These are phyloP conservation scores for Aspergillus nidulans DNA, from an alignment of 495 filamentous ascomycete species.

Conservation along the genomic window DNA sequence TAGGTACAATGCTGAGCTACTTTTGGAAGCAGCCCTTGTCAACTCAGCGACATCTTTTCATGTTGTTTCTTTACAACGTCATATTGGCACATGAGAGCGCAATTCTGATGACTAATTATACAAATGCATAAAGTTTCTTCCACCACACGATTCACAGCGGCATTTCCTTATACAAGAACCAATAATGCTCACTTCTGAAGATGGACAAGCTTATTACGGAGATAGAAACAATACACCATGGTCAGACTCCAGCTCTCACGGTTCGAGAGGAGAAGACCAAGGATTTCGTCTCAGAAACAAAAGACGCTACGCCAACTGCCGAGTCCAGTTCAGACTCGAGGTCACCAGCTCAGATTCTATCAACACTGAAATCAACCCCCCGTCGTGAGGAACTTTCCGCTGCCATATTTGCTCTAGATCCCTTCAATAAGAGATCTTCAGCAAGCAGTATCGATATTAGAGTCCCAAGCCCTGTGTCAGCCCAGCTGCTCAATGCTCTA, in stretches of 20 bases:
- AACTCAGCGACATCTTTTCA: neutral
- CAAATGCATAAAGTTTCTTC: slow-evolving; percentile 26
- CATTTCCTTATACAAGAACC: neutral
- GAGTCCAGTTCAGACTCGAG: slow-evolving; percentile 20
- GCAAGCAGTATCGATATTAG: slow-evolving; percentile 52
- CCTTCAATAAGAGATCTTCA: slow-evolving; percentile 25
- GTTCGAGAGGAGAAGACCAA: slow-evolving; percentile 14
- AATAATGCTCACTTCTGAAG: slow-evolving; percentile 5
- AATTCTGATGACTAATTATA: slow-evolving; percentile 1
- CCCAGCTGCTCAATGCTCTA: slow-evolving; percentile 67
- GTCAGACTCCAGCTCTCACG: slow-evolving; percentile 18
- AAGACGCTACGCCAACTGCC: slow-evolving; percentile 9
- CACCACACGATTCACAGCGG: slow-evolving; percentile 9
- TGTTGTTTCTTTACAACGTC: neutral
- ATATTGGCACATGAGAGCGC: neutral
- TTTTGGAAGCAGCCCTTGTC: no score
- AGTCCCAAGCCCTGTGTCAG: slow-evolving; percentile 56
- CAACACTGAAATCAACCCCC: slow-evolving; percentile 61
- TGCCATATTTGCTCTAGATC: slow-evolving; percentile 51
- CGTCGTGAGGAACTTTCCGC: slow-evolving; percentile 51
- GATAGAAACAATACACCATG: slow-evolving; percentile 34
- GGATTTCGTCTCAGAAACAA: slow-evolving; percentile 5
- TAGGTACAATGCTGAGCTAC: no score
- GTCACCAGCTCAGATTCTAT: slow-evolving; percentile 57
- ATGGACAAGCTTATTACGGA: slow-evolving; percentile 45